phyloP scores from a whole-genome alignment of 2,329 filamentous ascomycete genomes.

The Phaeophleospora eucalypticola region DNA sequence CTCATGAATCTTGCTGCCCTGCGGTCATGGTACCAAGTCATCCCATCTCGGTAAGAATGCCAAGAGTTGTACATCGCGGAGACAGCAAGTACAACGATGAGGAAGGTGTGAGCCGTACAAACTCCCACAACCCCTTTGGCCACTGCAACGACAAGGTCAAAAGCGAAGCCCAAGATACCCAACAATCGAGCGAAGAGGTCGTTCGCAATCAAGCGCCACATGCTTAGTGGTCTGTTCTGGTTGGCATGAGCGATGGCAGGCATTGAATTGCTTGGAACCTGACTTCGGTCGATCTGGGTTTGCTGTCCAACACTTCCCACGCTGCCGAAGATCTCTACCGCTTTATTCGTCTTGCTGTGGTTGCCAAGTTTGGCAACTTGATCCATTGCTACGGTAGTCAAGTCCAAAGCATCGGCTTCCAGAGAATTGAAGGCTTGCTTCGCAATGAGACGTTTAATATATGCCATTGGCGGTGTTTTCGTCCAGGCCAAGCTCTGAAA shows the following conservation, averaged over 20 bases:
- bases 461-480: constrained; percentile 36
- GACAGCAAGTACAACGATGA: constrained; percentile 63
- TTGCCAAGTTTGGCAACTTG: constrained; percentile 71
- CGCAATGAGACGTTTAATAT: constrained; percentile 53
- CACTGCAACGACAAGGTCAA: constrained; percentile 44
- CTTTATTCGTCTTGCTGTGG: constrained; percentile 70
- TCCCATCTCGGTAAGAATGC: constrained; percentile 67
- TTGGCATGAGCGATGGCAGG: constrained; percentile 6
- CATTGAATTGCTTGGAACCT: constrained; percentile 16
- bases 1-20: constrained; percentile 77
- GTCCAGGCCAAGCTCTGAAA: constrained; percentile 89
- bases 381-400: constrained; percentile 71
- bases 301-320: constrained; percentile 61
- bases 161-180: constrained; percentile 23
- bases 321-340: constrained; percentile 73
- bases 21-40: constrained; percentile 81
- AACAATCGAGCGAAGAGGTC: constrained; percentile 28
- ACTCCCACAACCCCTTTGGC: constrained; percentile 27
- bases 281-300: constrained; percentile 38
- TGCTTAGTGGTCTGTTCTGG: constrained; percentile 16
- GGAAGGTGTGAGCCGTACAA: constrained; percentile 62
- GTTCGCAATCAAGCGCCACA: constrained; percentile 28
- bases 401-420: constrained; percentile 65
- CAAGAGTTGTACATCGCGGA: constrained; percentile 71
- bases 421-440: constrained; percentile 70